Evolutionary conservation across 2,329 filamentous ascomycete species (phyloP).

Genomic region (Teratosphaeria pseudoeucalypti): DNA sequence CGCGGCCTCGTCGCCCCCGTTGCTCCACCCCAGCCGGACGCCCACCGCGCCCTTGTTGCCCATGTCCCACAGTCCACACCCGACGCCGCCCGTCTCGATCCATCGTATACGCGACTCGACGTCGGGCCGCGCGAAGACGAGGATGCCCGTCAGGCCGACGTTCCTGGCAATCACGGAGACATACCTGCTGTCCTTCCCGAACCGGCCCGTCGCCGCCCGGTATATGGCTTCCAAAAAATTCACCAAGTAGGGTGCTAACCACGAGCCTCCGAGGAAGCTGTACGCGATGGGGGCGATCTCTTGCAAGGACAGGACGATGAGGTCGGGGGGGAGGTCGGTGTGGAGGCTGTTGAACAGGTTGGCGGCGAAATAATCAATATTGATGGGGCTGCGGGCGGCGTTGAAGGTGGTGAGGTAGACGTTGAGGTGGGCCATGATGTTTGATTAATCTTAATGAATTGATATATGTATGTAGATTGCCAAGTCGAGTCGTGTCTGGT

Average conservation of each 20-base stretch:
- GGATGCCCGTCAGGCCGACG: conserved; percentile 79
- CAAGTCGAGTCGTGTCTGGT: background rate
- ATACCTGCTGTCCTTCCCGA: conserved; percentile 55
- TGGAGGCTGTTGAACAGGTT: conserved; percentile 41
- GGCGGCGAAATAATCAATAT: conserved; percentile 57
- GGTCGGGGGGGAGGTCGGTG: conserved; percentile 48
- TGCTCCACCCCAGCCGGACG: conserved; percentile 54
- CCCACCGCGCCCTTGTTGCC: conserved; percentile 93
- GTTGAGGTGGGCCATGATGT: conserved; percentile 42
- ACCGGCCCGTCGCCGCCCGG: conserved; percentile 31
- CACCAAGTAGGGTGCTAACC: conserved; percentile 64
- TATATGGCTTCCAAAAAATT: conserved; percentile 58
- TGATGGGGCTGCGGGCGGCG: conserved; percentile 62
- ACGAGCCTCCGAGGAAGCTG: conserved; percentile 75
- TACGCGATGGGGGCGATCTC: conserved; percentile 79
- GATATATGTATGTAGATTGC: background rate
- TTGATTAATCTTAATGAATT: background rate
- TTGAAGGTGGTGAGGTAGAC: conserved; percentile 84
- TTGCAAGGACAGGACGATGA: conserved; percentile 64
- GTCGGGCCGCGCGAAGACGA: conserved; percentile 66
- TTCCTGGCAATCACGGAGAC: conserved; percentile 61
- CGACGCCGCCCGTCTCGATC: conserved; percentile 70
- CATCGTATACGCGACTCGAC: conserved; percentile 48
- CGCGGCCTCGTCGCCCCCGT: conserved; percentile 34
- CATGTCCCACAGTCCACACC: conserved; percentile 78